Base-by-base conservation (phyloP, 441 rosid genomes). In the Raphanus hybrid region DNA sequence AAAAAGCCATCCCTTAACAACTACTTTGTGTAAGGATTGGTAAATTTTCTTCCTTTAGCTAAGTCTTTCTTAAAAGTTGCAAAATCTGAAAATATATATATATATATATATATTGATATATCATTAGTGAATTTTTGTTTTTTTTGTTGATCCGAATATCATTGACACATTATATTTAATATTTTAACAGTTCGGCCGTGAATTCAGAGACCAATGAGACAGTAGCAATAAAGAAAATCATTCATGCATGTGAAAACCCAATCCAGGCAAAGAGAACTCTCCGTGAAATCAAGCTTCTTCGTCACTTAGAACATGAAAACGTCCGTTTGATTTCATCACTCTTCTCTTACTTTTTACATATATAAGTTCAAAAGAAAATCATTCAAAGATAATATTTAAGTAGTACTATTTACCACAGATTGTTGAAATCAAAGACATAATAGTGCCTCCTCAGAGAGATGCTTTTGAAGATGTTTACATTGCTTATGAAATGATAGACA, bases 231-330 rank as follows among this genome's bases (percentile, higher is more conserved):
- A 94, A 92, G 92, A 94, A 94, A 87, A 89, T 92, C 29, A 82
- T 86, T 8, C 85, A 91, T 83, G 92, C 93, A 4, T 92, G 91
- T 66, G 95, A 89, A 48, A 88, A 94, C 84, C 84, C 70, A 60
- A 84, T 92, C 27, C 93, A 87, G 26, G 97, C 96, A 8, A 94
- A 92, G 87, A 89, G 94, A 84, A 90, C 97, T 12, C 95, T 94
- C 41, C 96, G 98, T 0, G 98, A 92, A 89, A 92, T 92, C 90
- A 91, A 91, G 89, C 81, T 94, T 70, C 97, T 94, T 79, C 91
- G 97, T 16, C 97, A 92, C 81, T 87, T 94, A 86, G 87, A 87
- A 73, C 96, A 94, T 87, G 97, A 92, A 84, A 92, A 91, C 73
- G 98, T 92, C 78, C 82, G 92, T 92, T 70, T 52, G 23, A 71